Percentiles rank a stretch among this genome's conserved stretches.
phyloP scores from a whole-genome alignment of 2,329 filamentous ascomycete species.

The Cladosporium sp. region DNA sequence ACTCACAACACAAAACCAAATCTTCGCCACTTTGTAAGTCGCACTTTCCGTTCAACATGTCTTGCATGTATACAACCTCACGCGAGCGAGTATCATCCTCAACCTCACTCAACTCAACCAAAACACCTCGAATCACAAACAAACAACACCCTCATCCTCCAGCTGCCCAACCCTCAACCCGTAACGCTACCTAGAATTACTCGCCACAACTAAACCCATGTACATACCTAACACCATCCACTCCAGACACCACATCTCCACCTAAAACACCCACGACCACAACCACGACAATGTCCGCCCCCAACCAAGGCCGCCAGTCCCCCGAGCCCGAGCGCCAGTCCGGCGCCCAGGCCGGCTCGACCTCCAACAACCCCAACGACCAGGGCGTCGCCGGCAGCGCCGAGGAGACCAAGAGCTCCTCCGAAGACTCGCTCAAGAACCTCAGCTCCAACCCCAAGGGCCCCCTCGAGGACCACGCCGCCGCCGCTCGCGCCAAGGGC shows the following conservation, averaged over 20 bases:
- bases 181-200: not conserved
- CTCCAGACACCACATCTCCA: not conserved
- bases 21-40: not conserved
- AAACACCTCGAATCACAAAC: not conserved
- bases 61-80: not conserved
- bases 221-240: not conserved
- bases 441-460: constrained; percentile 67
- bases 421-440: constrained; percentile 54
- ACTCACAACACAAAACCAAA: not conserved
- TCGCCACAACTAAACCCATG: too few species aligned
- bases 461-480: constrained; percentile 60
- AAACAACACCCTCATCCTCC: not conserved
- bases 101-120: not conserved
- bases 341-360: constrained; percentile 64
- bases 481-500: constrained; percentile 62
- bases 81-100: not conserved
- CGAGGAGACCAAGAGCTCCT: constrained; percentile 53
- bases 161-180: not conserved
- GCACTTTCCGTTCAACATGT: not conserved
- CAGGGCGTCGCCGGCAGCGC: constrained; percentile 42
- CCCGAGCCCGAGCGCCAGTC: constrained; percentile 70
- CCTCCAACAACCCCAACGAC: constrained; percentile 60
- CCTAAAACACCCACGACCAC: not conserved
- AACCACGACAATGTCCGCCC: constrained; percentile 59
- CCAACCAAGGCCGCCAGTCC: constrained; percentile 70